These are phyloP conservation scores for Warburgia ugandensis DNA, from an alignment of 164 flowering plant genomes.

Conservation along the genomic window DNA sequence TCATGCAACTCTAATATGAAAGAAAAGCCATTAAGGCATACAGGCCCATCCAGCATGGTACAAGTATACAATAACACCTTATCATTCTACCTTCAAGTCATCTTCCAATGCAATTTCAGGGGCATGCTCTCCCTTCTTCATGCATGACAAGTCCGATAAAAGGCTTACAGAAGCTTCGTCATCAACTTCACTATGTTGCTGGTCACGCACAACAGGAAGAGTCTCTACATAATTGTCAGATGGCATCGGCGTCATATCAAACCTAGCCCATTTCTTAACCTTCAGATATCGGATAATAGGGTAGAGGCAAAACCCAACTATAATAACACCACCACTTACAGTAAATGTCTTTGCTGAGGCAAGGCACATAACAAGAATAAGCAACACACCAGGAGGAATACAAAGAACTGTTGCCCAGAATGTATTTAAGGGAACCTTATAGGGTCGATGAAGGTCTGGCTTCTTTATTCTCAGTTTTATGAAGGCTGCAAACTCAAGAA, in stretches of 20 bases:
- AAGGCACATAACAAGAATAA: slow-evolving; percentile 76
- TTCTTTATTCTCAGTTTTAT: slow-evolving; percentile 59
- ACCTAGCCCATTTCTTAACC: slow-evolving; percentile 37
- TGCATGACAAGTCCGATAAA: slow-evolving; percentile 26
- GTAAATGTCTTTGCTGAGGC: slow-evolving; percentile 55
- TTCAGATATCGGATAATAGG: slow-evolving; percentile 34
- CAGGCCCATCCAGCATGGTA: not conserved
- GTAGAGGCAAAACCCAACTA: slow-evolving; percentile 49
- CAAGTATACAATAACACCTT: slow-evolving; percentile 1
- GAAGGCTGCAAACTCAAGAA: slow-evolving; percentile 91
- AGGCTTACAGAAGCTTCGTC: slow-evolving; percentile 53
- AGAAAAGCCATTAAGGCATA: too few relatives aligned
- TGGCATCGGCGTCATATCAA: slow-evolving; percentile 16
- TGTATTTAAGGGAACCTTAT: slow-evolving; percentile 63
- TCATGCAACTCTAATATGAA: too few relatives aligned
- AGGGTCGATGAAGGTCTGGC: slow-evolving; percentile 82
- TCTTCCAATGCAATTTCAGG: slow-evolving; percentile 19
- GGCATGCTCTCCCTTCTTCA: slow-evolving; percentile 12
- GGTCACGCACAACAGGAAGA: slow-evolving; percentile 14
- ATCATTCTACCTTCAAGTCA: slow-evolving; percentile 18
- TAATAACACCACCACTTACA: slow-evolving; percentile 50
- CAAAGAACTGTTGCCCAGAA: slow-evolving; percentile 63
- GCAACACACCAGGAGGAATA: slow-evolving; percentile 64
- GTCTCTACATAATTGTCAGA: slow-evolving; percentile 17
- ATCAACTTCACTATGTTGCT: slow-evolving; percentile 19